Percentiles rank a stretch among this genome's conserved stretches.
Evolutionary conservation across 257 asterid genomes (phyloP).

Genomic region (Ballota nigra): DNA sequence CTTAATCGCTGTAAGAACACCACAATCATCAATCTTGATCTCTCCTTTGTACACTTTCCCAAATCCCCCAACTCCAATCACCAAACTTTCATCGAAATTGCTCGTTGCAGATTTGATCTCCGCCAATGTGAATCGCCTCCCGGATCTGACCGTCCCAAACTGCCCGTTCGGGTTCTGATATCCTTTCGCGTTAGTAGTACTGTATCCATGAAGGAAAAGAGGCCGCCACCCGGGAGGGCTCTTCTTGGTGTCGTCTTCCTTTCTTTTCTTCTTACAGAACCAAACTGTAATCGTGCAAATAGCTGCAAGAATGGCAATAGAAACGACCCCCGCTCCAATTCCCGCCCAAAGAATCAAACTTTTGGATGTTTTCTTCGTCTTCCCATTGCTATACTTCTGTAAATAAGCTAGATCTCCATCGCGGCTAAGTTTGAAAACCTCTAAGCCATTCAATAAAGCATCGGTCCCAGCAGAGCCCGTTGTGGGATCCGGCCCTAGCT

Average conservation of each 20-base stretch:
- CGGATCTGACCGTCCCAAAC: slow-evolving; percentile 44
- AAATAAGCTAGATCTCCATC: slow-evolving; percentile 65
- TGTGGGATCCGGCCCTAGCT: slow-evolving; percentile 71
- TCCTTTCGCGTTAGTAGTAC: slow-evolving; percentile 32
- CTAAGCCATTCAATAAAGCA: slow-evolving; percentile 80
- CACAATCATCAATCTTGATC: slow-evolving; percentile 41
- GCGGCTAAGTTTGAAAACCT: slow-evolving; percentile 78
- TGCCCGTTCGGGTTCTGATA: slow-evolving; percentile 33
- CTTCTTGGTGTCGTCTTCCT: slow-evolving; percentile 41
- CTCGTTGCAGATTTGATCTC: slow-evolving; percentile 69
- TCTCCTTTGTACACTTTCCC: slow-evolving; percentile 84
- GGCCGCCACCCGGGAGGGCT: slow-evolving; percentile 62
- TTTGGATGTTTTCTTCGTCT: slow-evolving; percentile 37
- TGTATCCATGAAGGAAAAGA: slow-evolving; percentile 42
- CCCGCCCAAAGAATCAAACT: slow-evolving; percentile 56
- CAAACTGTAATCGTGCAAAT: slow-evolving; percentile 28
- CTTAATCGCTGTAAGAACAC: slow-evolving; percentile 60
- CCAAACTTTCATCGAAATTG: slow-evolving; percentile 64
- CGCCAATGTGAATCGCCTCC: slow-evolving; percentile 65
- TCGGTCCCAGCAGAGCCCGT: slow-evolving; percentile 71
- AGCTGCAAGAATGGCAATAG: slow-evolving; percentile 47
- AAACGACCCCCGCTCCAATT: slow-evolving; percentile 63
- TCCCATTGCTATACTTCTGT: slow-evolving; percentile 39
- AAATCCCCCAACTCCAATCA: slow-evolving; percentile 88
- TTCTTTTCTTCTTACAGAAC: slow-evolving; percentile 40